These are phyloP conservation scores for Bipolaris sorokiniana DNA, from an alignment of 2,329 filamentous ascomycete species.

Conservation along the genomic window DNA sequence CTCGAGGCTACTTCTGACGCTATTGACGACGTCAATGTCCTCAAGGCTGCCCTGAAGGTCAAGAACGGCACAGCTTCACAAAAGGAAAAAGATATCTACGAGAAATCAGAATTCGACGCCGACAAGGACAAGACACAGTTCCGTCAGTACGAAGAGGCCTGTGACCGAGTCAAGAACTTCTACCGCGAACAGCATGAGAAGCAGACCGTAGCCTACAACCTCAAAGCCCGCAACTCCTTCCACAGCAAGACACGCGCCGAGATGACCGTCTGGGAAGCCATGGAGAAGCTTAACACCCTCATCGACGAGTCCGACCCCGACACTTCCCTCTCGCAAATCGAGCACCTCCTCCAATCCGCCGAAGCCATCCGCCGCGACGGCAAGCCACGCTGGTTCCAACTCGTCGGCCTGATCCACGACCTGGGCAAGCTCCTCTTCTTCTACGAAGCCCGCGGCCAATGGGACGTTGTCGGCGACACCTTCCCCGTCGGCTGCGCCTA, in stretches of 20 bases:
- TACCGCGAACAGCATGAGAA: slow-evolving; percentile 75
- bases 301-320: slow-evolving; percentile 93
- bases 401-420: slow-evolving; percentile 79
- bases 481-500: slow-evolving; percentile 80
- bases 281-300: slow-evolving; percentile 89
- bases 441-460: slow-evolving; percentile 84
- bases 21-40: slow-evolving; percentile 66
- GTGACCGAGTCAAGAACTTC: slow-evolving; percentile 84
- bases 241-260: slow-evolving; percentile 70
- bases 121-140: slow-evolving; percentile 81
- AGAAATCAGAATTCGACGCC: slow-evolving; percentile 70
- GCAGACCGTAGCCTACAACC: slow-evolving; percentile 84
- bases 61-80: slow-evolving; percentile 55
- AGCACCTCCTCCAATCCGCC: slow-evolving; percentile 85
- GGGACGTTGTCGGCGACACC: slow-evolving; percentile 90
- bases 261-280: slow-evolving; percentile 89
- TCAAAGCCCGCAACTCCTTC: slow-evolving; percentile 76
- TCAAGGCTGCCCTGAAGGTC: slow-evolving; percentile 61
- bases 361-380: slow-evolving; percentile 88
- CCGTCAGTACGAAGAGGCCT: slow-evolving; percentile 82
- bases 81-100: slow-evolving; percentile 58
- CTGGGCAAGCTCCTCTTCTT: slow-evolving; percentile 81
- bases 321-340: slow-evolving; percentile 84
- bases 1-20: slow-evolving; percentile 65
- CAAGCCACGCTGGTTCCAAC: slow-evolving; percentile 82